Conservation (phyloP, 306 rosid genomes). For the Trifolium subterraneum region DNA sequence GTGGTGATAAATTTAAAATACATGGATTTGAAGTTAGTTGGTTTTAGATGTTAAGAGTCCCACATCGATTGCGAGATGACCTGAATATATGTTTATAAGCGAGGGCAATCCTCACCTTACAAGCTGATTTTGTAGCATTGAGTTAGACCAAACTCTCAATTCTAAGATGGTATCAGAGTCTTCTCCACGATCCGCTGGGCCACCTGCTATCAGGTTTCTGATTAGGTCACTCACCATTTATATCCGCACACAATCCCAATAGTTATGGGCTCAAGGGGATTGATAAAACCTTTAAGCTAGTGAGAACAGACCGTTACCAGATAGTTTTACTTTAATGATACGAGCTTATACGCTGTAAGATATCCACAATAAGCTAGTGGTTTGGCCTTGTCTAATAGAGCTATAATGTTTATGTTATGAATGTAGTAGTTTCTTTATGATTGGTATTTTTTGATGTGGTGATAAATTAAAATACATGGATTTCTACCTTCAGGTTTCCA, state of each 20-base stretch:
- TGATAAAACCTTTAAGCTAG: neutral
- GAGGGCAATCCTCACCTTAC: too few relatives aligned
- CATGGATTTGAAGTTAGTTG: slow-evolving; percentile 26
- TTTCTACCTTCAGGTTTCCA: slow-evolving; percentile 72
- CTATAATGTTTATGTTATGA: slow-evolving; percentile 1
- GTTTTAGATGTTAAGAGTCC: too few relatives aligned
- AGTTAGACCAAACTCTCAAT: too few relatives aligned
- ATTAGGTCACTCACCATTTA: too few relatives aligned
- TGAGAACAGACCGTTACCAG: neutral
- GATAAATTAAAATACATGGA: slow-evolving; percentile 37
- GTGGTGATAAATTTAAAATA: slow-evolving; percentile 39
- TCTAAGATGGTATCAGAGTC: too few relatives aligned
- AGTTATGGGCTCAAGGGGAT: too few relatives aligned
- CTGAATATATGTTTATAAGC: too few relatives aligned
- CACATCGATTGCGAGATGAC: too few relatives aligned
- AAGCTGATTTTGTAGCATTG: too few relatives aligned
- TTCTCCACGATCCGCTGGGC: too few relatives aligned
- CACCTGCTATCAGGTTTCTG: too few relatives aligned
- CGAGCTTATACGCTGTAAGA: neutral
- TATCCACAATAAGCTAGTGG: neutral
- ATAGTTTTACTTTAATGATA: neutral
- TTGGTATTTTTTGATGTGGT: slow-evolving; percentile 35
- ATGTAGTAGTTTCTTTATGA: slow-evolving; percentile 17
- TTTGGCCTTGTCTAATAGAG: neutral
- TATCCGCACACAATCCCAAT: too few relatives aligned